Evolutionary conservation across 2,329 filamentous ascomycete species (phyloP).

Genomic region (Colletotrichum sp.): DNA sequence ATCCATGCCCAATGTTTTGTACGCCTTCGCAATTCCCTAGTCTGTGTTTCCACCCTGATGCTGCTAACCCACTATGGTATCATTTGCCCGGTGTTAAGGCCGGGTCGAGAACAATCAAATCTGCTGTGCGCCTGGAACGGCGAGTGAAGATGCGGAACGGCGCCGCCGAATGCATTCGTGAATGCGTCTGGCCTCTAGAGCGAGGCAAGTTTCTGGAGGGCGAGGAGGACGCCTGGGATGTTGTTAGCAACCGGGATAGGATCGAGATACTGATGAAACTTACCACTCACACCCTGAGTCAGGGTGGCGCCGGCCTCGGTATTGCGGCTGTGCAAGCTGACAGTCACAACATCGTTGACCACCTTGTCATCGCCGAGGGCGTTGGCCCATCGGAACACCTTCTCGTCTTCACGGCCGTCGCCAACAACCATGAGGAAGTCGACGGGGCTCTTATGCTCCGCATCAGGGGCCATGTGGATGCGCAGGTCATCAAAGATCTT

Average conservation of each 20-base stretch:
- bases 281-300: slow-evolving; percentile 91
- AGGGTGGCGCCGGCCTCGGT: slow-evolving; percentile 86
- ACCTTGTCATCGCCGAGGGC: slow-evolving; percentile 62
- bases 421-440: slow-evolving; percentile 92
- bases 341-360: slow-evolving; percentile 77
- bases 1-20: slow-evolving; percentile 14
- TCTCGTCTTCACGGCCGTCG: slow-evolving; percentile 91
- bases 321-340: slow-evolving; percentile 85
- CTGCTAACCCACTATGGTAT: slow-evolving; percentile 17
- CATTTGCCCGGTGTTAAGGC: slow-evolving; percentile 14
- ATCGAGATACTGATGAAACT: slow-evolving; percentile 33
- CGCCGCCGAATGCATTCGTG: background rate
- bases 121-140: background rate
- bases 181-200: background rate
- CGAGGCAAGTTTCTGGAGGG: slow-evolving; percentile 44
- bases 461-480: slow-evolving; percentile 36
- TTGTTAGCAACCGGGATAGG: background rate
- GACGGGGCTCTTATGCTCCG: slow-evolving; percentile 48
- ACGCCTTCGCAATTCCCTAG: slow-evolving; percentile 6
- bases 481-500: slow-evolving; percentile 70
- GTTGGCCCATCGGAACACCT: slow-evolving; percentile 95
- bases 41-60: background rate
- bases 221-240: slow-evolving; percentile 43
- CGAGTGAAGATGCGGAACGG: background rate
- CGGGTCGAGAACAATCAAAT: slow-evolving; percentile 12